These are phyloP conservation scores for Hymenoscyphus repandus DNA, from an alignment of 2,329 filamentous ascomycete genomes.

Conservation along the genomic window DNA sequence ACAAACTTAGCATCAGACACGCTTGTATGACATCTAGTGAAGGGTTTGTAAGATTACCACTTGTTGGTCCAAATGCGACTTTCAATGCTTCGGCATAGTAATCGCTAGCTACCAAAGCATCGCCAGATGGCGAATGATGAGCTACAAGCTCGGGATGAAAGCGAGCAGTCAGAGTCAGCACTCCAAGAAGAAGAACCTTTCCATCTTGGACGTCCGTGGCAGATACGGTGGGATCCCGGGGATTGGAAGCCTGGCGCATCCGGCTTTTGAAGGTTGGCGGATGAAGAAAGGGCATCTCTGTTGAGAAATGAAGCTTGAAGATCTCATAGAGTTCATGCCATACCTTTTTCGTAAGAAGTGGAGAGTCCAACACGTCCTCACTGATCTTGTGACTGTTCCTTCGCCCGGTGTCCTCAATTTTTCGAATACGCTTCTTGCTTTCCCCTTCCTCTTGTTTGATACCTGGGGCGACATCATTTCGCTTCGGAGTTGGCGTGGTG, in stretches of 20 bases:
- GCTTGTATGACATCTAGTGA: conserved; percentile 62
- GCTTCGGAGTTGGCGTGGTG: conserved; percentile 28
- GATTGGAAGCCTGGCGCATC: conserved; percentile 39
- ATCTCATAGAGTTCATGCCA: conserved; percentile 68
- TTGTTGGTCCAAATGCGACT: conserved; percentile 44
- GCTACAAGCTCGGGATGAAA: conserved; percentile 59
- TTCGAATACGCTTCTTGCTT: conserved; percentile 38
- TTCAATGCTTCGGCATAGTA: conserved; percentile 58
- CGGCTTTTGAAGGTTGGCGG: conserved; percentile 55
- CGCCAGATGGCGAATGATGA: conserved; percentile 35
- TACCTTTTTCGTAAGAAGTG: conserved; percentile 56
- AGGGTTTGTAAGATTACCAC: conserved; percentile 43
- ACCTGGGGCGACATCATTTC: conserved; percentile 25
- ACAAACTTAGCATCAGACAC: conserved; percentile 64
- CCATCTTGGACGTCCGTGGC: conserved; percentile 36
- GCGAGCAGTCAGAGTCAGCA: conserved; percentile 63
- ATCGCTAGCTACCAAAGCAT: conserved; percentile 54
- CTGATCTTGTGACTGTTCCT: conserved; percentile 34
- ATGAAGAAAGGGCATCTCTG: conserved; percentile 68
- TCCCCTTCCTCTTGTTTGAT: conserved; percentile 36
- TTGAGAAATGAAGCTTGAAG: conserved; percentile 66
- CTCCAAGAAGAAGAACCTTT: conserved; percentile 57
- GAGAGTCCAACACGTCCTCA: conserved; percentile 58
- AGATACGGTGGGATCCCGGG: conserved; percentile 22
- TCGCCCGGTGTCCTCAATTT: conserved; percentile 34